These are phyloP conservation scores for Chamaenerion angustifolium DNA, from an alignment of 345 rosid genomes.

Conservation along the genomic window DNA sequence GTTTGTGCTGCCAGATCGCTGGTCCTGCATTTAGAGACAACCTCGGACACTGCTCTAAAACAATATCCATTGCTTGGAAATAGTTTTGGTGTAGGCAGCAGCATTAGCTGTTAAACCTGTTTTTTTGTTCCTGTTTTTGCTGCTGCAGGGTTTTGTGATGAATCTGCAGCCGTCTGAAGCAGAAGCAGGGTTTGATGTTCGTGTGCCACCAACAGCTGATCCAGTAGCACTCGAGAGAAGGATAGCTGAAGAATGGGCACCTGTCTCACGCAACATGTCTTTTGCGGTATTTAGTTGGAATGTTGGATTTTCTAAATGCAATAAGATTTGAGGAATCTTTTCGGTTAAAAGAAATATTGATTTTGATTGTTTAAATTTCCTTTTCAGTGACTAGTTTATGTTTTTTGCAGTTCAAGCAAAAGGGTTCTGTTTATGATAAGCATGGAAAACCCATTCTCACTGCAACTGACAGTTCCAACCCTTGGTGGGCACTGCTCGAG, in stretches of 20 bases:
- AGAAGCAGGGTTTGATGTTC: conserved; percentile 88
- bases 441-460: conserved; percentile 49
- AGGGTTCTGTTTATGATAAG: conserved; percentile 19
- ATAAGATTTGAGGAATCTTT: too few relatives aligned
- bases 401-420: conserved; percentile 78
- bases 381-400: not conserved
- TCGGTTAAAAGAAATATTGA: too few relatives aligned
- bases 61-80: too few relatives aligned
- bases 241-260: conserved; percentile 96
- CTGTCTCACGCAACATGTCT: conserved; percentile 78
- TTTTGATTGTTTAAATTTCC: too few relatives aligned
- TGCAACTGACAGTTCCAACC: conserved; percentile 53
- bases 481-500: conserved; percentile 80
- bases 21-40: too few relatives aligned
- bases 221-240: conserved; percentile 63
- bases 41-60: too few relatives aligned
- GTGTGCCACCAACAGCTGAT: conserved; percentile 69
- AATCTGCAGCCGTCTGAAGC: conserved; percentile 96
- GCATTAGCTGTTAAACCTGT: too few relatives aligned
- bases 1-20: too few relatives aligned
- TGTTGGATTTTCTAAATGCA: not conserved
- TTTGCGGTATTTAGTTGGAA: conserved; percentile 33
- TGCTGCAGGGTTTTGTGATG: conserved; percentile 79
- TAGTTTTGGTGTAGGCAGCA: too few relatives aligned
- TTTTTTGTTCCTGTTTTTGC: conserved; percentile 7